These are phyloP conservation scores for Neurospora tetraspora DNA, from an alignment of 495 filamentous ascomycete genomes.

Conservation along the genomic window DNA sequence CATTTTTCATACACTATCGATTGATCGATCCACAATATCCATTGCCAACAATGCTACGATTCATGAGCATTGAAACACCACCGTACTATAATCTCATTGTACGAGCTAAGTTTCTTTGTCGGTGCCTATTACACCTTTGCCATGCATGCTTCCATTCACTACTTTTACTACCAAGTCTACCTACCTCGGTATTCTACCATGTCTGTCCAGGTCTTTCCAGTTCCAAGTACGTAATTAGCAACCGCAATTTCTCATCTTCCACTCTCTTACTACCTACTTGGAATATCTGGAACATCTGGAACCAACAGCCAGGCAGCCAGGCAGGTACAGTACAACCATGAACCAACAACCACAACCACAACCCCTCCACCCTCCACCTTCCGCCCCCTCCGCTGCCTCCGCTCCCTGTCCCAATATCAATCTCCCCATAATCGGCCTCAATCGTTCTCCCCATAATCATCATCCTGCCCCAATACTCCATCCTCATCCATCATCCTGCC, in stretches of 20 bases:
- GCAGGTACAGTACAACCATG: neutral
- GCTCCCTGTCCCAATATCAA: neutral
- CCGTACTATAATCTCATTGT: neutral
- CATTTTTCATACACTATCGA: neutral
- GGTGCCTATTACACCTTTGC: neutral
- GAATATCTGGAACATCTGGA: neutral
- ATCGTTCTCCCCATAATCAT: neutral
- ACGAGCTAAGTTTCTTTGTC: neutral
- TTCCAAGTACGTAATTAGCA: neutral
- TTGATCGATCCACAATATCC: neutral
- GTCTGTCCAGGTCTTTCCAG: neutral
- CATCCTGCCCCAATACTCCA: neutral
- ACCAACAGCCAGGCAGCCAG: neutral
- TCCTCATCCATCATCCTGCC: neutral
- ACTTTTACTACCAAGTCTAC: neutral
- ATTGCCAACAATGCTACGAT: neutral
- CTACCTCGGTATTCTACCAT: neutral
- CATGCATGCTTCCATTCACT: neutral
- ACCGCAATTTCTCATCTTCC: neutral
- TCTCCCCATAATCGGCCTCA: neutral
- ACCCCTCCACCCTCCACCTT: neutral
- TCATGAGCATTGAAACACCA: neutral
- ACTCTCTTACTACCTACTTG: neutral
- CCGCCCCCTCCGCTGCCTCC: neutral
- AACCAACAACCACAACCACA: neutral